Evolutionary conservation across 805 yeast species (phyloP).

Genomic region (Lachancea dasiensis): DNA sequence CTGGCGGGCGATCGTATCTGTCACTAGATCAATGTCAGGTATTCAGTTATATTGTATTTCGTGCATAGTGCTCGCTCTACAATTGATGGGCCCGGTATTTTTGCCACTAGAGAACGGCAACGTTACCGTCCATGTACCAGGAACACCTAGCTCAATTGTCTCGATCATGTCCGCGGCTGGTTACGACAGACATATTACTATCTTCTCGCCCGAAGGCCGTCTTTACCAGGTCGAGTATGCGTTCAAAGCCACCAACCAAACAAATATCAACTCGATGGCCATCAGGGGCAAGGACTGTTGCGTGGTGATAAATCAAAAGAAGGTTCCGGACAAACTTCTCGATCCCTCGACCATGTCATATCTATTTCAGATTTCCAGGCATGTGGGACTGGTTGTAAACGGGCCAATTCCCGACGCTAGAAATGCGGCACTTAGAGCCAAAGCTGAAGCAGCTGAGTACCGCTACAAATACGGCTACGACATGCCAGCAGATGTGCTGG

Average conservation of each 20-base stretch:
- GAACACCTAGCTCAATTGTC: neutral
- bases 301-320: slow-evolving; percentile 88
- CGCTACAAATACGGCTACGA: slow-evolving; percentile 92
- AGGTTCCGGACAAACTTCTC: slow-evolving; percentile 89
- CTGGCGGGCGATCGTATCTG: no score
- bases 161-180: slow-evolving; percentile 64
- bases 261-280: slow-evolving; percentile 85
- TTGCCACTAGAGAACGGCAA: neutral
- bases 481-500: slow-evolving; percentile 89
- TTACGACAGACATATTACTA: slow-evolving; percentile 96
- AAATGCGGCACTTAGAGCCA: slow-evolving; percentile 81
- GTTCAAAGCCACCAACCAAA: slow-evolving; percentile 89
- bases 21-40: no score
- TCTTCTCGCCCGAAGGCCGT: slow-evolving; percentile 98
- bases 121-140: no score
- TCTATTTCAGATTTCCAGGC: slow-evolving; percentile 72
- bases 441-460: slow-evolving; percentile 94
- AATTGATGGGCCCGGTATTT: no score
- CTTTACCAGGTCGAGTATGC: slow-evolving; percentile 97
- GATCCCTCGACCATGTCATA: slow-evolving; percentile 85
- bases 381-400: slow-evolving; percentile 84
- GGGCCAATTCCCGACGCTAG: slow-evolving; percentile 97
- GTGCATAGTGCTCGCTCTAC: no score
- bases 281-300: slow-evolving; percentile 81
- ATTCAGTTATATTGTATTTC: no score